Conservation (phyloP, 768 basidiomycete species). For the Hygrocybe coccinea region DNA sequence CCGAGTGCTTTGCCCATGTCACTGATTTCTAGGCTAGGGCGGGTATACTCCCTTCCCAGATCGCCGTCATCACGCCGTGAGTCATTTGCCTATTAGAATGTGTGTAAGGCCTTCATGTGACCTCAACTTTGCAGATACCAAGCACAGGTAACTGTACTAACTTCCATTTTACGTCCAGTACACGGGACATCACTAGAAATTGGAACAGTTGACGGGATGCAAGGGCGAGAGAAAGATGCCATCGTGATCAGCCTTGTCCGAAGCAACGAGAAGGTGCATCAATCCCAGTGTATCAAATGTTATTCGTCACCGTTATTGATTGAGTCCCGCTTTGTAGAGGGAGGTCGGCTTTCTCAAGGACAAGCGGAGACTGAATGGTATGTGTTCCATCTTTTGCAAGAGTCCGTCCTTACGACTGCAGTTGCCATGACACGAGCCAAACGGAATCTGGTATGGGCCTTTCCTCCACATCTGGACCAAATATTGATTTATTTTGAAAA, state of each 20-base stretch:
- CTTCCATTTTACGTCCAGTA: slow-evolving; percentile 67
- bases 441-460: slow-evolving; percentile 65
- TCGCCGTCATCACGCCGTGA: slow-evolving; percentile 75
- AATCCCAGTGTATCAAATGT: neutral
- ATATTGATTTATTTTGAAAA: neutral
- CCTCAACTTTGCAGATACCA: slow-evolving; percentile 58
- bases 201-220: slow-evolving; percentile 95
- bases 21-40: slow-evolving; percentile 2
- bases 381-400: slow-evolving; percentile 10
- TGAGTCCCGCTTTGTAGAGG: slow-evolving; percentile 40
- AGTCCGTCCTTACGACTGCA: slow-evolving; percentile 26
- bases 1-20: neutral
- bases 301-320: neutral
- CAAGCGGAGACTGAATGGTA: slow-evolving; percentile 84
- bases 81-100: slow-evolving; percentile 14
- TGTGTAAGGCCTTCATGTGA: neutral
- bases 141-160: slow-evolving; percentile 84
- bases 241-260: slow-evolving; percentile 89
- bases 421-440: slow-evolving; percentile 92
- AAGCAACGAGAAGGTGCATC: slow-evolving; percentile 73
- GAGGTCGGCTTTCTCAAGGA: slow-evolving; percentile 96
- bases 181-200: slow-evolving; percentile 75
- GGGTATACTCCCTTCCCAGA: slow-evolving; percentile 46
- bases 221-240: slow-evolving; percentile 94
- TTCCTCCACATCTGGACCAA: neutral